Evolutionary conservation across 2,329 filamentous ascomycete species (phyloP), one percentile per base, ranked within the genome.

Genomic region (Penicillium sp.): DNA sequence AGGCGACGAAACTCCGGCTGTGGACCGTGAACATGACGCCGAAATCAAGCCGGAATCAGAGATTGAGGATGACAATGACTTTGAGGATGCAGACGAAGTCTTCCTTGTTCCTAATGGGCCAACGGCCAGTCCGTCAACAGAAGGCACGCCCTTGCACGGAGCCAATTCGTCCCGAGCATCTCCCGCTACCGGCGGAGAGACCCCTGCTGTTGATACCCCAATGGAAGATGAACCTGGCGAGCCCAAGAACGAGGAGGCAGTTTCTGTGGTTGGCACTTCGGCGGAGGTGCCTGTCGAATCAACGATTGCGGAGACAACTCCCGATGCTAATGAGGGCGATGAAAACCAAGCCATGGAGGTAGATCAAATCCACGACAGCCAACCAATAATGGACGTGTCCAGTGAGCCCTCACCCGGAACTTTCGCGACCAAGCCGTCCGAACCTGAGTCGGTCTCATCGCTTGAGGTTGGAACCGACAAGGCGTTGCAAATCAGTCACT

Each of bases 341-440:
- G 27, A 50, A 28, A 41, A 36, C 14, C 41, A 54, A 27, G 12
- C 46, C n/a, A 51, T 55, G 22, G 61, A 60, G 16, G 28, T 55
- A 11, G 54, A 56, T 41, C 38, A 53, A n/a, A 46, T 38, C 4
- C 49, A 61, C 37, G 62, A 64, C 31, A 49, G 40, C 33, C 64
- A 56, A 31, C 60, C 59, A 19, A 70, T 56, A 50, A 61, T 62
- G 25, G 67, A 68, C 30, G 53, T 60, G 18, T 74, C 72, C 40
- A 71, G 70, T 46, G 68, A 73, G 53, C 64, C 71, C 25, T 75
- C 73, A 13, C 72, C 72, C 8, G 68, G 63, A 10, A 75, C 73
- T 1, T 64, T 71, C 44, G 69, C 63, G 13, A 74, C 72, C 7
- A 75, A 75, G 48, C 67, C 70, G 18, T 73, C 72, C 9, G 73